Evolutionary conservation across 208 protist species (phyloP), one percentile per base, ranked within the genome.

Genomic region (Crithidia sp.): DNA sequence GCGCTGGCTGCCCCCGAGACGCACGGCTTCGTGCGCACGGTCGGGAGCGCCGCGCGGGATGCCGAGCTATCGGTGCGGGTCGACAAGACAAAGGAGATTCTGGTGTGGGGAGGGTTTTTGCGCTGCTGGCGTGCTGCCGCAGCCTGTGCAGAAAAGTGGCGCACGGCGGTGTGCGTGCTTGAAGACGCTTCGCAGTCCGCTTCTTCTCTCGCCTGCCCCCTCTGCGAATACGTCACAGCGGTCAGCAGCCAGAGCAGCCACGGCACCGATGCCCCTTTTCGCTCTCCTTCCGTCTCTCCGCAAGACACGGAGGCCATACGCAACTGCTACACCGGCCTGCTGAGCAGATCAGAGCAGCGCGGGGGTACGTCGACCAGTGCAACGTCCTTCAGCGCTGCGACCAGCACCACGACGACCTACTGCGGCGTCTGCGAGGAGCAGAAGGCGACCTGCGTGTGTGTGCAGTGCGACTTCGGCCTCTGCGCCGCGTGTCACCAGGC

Each of bases 391-490:
- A 7, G 43, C 43, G 7, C 9, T 65, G 0, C 28, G 28, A 28
- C 28, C 0, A 28, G 28, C 28, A 28, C 28, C 28, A 7, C 53
- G 0, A 39, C 44, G 43, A 4, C 53, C 47, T 40, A 71, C n/a
- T 95, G 90, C 65, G 86, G 87, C 40, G 79, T 89, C 37, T 95
- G 90, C 69, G 90, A 95, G 70, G 79, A 87, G 57, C 60, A 63
- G 12, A 55, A 17, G 17, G 73, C 75, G 2, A 75, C 50, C 17
- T 58, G 81, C 16, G 65, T 82, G 59, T 95, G 90, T 63, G 40
- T 88, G 10, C 87, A 90, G 70, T 95, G 90, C 68, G 80, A 86
- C 71, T 95, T 92, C 61, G 82, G 84, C 19, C 66, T 92, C n/a
- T 95, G 90, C 57, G 67, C 72, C 4, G 68, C 28, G 3, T 95